These are phyloP conservation scores for Aspergillus homomorphus DNA, from an alignment of 495 filamentous ascomycete genomes.

Conservation along the genomic window DNA sequence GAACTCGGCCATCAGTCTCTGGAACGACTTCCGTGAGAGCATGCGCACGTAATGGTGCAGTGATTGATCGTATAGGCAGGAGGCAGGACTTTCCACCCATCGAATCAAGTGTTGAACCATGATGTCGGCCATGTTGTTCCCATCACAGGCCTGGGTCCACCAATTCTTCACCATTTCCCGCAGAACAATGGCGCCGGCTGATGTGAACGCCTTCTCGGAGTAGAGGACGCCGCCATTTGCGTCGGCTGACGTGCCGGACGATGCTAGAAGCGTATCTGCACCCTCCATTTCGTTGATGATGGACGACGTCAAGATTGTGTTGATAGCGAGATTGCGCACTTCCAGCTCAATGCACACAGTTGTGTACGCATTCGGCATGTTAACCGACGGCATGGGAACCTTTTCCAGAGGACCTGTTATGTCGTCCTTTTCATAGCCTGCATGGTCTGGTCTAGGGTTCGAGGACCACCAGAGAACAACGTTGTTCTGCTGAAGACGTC, in stretches of 20 bases:
- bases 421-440: constrained; percentile 93
- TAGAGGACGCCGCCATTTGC: constrained; percentile 65
- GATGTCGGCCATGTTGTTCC: constrained; percentile 90
- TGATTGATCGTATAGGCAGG: constrained; percentile 93
- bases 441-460: constrained; percentile 84
- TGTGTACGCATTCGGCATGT: constrained; percentile 87
- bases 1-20: constrained; percentile 97
- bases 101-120: constrained; percentile 97
- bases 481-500: constrained; percentile 84
- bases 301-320: constrained; percentile 94
- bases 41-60: constrained; percentile 97
- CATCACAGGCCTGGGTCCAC: constrained; percentile 93
- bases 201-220: constrained; percentile 89
- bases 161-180: constrained; percentile 98
- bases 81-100: constrained; percentile 89
- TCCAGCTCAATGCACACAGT: constrained; percentile 97
- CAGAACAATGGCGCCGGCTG: constrained; percentile 82
- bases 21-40: constrained; percentile 94
- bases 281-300: constrained; percentile 98
- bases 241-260: constrained; percentile 64
- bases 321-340: constrained; percentile 92
- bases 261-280: constrained; percentile 57
- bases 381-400: constrained; percentile 92
- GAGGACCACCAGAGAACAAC: constrained; percentile 98
- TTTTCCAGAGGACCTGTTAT: constrained; percentile 77